A percentile compares a stretch with the other conserved stretches of the same genome.
These are phyloP conservation scores for Dimargaris cristalligena DNA, from an alignment of 192 early-diverging fungal species.

Conservation along the genomic window DNA sequence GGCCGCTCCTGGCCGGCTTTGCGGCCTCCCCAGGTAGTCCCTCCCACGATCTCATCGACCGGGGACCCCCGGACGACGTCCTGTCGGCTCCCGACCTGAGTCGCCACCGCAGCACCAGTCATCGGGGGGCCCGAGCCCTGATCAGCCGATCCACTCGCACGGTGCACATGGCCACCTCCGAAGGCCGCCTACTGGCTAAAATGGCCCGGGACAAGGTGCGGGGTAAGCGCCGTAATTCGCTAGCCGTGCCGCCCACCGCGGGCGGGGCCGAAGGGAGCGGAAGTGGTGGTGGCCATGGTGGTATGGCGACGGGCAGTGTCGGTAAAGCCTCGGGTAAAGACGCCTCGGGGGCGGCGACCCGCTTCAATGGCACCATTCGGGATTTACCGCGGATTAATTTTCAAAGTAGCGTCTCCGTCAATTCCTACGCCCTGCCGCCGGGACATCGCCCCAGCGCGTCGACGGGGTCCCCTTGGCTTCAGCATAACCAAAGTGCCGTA, in stretches of 20 bases:
- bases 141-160: slow-evolving; percentile 6
- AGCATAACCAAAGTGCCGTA: no score
- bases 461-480: no score
- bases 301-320: no score
- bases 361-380: not conserved
- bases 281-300: no score
- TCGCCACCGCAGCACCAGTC: not conserved
- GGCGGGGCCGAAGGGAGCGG: not conserved
- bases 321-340: not conserved
- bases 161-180: slow-evolving; percentile 2
- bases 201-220: slow-evolving; percentile 9
- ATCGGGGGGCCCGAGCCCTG: not conserved
- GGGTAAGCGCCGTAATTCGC: not conserved
- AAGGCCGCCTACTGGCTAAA: not conserved
- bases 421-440: not conserved
- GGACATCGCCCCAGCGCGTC: not conserved
- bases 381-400: not conserved
- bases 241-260: not conserved
- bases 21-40: not conserved
- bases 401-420: slow-evolving; percentile 7
- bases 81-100: slow-evolving; percentile 1
- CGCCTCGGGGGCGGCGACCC: no score
- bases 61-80: not conserved
- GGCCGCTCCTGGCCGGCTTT: not conserved
- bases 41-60: not conserved